Percentiles rank a stretch among this genome's conserved stretches.
These are phyloP conservation scores for Candida golubevii DNA, from an alignment of 805 yeast species.

Conservation along the genomic window DNA sequence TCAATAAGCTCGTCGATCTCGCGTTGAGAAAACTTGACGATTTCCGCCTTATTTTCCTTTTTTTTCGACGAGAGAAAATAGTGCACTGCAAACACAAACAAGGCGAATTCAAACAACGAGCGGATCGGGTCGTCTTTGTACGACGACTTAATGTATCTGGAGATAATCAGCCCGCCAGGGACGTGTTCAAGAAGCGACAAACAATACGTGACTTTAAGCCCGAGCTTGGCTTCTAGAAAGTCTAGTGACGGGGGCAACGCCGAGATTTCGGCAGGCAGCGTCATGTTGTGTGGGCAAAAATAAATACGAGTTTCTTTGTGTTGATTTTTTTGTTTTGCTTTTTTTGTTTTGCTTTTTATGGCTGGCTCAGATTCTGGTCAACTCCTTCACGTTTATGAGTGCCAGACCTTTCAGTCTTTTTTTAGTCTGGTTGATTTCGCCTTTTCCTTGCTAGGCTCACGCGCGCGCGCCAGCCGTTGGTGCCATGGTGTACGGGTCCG, in stretches of 20 bases:
- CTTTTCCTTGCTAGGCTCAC: no score
- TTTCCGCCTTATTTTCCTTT: conserved; percentile 68
- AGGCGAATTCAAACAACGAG: conserved; percentile 71
- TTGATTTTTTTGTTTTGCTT: no score
- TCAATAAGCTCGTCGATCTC: conserved; percentile 81
- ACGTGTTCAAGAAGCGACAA: conserved; percentile 32
- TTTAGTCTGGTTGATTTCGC: no score
- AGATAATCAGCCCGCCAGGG: conserved; percentile 57
- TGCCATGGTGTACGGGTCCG: no score
- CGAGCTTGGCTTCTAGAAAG: conserved; percentile 28
- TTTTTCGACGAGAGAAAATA: conserved; percentile 78
- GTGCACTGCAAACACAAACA: conserved; percentile 76
- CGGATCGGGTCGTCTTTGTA: conserved; percentile 93
- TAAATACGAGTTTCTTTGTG: no score
- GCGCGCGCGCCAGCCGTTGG: no score
- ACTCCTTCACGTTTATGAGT: no score
- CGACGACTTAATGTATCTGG: conserved; percentile 76
- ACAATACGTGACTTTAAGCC: conserved; percentile 32
- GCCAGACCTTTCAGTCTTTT: no score
- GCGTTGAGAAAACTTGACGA: conserved; percentile 50
- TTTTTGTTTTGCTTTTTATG: no score
- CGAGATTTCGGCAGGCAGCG: conserved; percentile 2
- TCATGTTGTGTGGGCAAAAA: no score
- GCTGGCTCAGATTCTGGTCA: no score
- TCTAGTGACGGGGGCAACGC: conserved; percentile 36